Percentiles rank a stretch among this genome's conserved stretches.
These are phyloP conservation scores for Anastatica hierochuntica DNA, from an alignment of 345 rosid genomes.

Conservation along the genomic window DNA sequence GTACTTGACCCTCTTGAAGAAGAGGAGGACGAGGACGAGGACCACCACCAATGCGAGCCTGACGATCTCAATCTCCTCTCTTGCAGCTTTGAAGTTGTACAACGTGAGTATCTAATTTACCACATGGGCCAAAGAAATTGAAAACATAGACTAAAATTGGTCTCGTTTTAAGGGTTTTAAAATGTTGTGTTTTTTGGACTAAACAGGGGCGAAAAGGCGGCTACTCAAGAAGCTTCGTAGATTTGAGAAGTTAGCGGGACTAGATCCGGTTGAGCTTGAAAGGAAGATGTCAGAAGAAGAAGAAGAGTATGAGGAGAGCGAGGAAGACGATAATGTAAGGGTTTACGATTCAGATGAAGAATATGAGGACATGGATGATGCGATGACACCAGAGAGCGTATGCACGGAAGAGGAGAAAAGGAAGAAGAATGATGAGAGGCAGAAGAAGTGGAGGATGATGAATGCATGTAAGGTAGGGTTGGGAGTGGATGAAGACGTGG, in stretches of 20 bases:
- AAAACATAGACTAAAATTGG: not conserved
- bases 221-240: slow-evolving; percentile 61
- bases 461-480: slow-evolving; percentile 11
- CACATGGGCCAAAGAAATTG: not conserved
- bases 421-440: slow-evolving; percentile 16
- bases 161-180: not conserved
- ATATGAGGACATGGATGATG: slow-evolving; percentile 17
- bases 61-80: slow-evolving; percentile 26
- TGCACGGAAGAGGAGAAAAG: slow-evolving; percentile 7
- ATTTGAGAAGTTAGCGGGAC: slow-evolving; percentile 72
- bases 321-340: slow-evolving; percentile 26
- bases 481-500: slow-evolving; percentile 14
- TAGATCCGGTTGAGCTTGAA: slow-evolving; percentile 80
- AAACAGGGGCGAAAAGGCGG: slow-evolving; percentile 60
- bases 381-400: not conserved
- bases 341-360: slow-evolving; percentile 24
- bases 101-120: slow-evolving; percentile 49
- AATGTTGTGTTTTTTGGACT: slow-evolving; percentile 10
- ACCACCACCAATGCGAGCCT: slow-evolving; percentile 36
- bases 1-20: slow-evolving; percentile 59
- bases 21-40: slow-evolving; percentile 38
- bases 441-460: slow-evolving; percentile 22
- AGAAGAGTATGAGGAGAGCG: no score
- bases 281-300: slow-evolving; percentile 46
- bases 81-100: slow-evolving; percentile 53